Conservation (phyloP, 2,329 filamentous ascomycete species). For the Colletotrichum coccodes region DNA sequence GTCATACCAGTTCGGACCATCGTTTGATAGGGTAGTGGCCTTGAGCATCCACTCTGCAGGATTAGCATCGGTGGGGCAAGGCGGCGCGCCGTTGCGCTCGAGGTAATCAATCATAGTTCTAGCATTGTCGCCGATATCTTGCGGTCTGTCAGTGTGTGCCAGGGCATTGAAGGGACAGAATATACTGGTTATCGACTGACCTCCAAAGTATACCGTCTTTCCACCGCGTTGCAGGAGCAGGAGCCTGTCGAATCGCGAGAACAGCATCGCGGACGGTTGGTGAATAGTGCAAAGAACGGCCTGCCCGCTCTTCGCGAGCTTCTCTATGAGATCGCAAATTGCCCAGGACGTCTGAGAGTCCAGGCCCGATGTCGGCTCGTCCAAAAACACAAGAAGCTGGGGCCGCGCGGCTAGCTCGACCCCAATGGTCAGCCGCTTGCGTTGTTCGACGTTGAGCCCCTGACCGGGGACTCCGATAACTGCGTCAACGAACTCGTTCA, state of each 20-base stretch:
- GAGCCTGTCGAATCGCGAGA: conserved; percentile 62
- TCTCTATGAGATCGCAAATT: conserved; percentile 77
- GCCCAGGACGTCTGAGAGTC: conserved; percentile 82
- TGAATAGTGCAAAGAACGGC: conserved; percentile 59
- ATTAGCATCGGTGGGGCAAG: conserved; percentile 65
- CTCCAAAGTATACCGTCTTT: conserved; percentile 69
- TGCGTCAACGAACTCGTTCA: conserved; percentile 75
- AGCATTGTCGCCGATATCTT: conserved; percentile 50
- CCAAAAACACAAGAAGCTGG: conserved; percentile 77
- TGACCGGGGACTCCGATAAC: conserved; percentile 76
- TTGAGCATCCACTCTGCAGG: conserved; percentile 76
- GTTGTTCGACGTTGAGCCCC: conserved; percentile 54
- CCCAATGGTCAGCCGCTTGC: conserved; percentile 75
- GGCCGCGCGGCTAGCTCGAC: conserved; percentile 81
- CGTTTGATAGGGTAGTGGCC: conserved; percentile 40
- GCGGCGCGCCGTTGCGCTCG: conserved; percentile 66
- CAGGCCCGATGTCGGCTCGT: conserved; percentile 81
- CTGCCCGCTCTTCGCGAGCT: conserved; percentile 61
- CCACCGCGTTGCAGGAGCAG: conserved; percentile 66
- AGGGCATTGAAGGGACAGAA: rapidly evolving
- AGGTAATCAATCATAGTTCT: conserved; percentile 66
- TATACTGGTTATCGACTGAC: conserved; percentile 42
- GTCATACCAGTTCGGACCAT: conserved; percentile 46
- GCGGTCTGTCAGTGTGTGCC: background rate
- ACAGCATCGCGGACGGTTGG: conserved; percentile 56